Percentiles rank a stretch among this genome's conserved stretches.
Conservation (phyloP, 371 early-diverging fungal species). For the Mucor circinelloides region DNA sequence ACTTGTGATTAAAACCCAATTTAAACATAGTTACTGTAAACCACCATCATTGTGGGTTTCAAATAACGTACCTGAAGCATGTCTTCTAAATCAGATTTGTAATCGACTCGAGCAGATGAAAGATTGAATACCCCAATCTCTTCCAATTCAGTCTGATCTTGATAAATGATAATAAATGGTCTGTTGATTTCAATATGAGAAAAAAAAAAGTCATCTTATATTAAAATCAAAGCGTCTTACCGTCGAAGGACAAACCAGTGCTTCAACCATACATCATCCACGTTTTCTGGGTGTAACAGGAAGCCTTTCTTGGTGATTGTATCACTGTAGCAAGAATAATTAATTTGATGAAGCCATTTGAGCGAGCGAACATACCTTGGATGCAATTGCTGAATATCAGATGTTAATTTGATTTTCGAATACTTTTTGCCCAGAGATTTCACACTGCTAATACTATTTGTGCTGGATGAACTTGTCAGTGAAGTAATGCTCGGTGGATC, state of each 20-base stretch:
- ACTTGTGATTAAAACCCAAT: neutral
- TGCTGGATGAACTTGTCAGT: slow-evolving; percentile 13
- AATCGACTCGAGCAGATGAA: slow-evolving; percentile 63
- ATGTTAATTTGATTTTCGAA: slow-evolving; percentile 20
- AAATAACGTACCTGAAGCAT: slow-evolving; percentile 29
- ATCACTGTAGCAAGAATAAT: slow-evolving; percentile 44
- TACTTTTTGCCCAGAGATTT: slow-evolving; percentile 15
- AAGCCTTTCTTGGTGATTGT: slow-evolving; percentile 58
- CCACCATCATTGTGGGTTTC: neutral
- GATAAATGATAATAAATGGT: slow-evolving; percentile 78
- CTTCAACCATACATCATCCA: slow-evolving; percentile 34
- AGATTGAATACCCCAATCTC: slow-evolving; percentile 72
- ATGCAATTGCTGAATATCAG: slow-evolving; percentile 31
- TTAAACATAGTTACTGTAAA: neutral
- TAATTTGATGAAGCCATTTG: slow-evolving; percentile 34
- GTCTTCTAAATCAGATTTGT: slow-evolving; percentile 59
- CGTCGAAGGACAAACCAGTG: slow-evolving; percentile 44
- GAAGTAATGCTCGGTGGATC: slow-evolving; percentile 29
- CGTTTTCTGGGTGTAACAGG: slow-evolving; percentile 46
- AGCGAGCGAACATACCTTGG: slow-evolving; percentile 14
- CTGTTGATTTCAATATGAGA: slow-evolving; percentile 19
- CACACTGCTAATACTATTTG: slow-evolving; percentile 2
- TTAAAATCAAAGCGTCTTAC: slow-evolving; percentile 19
- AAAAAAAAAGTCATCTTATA: neutral
- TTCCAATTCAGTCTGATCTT: slow-evolving; percentile 55